Base-by-base conservation (phyloP, 495 filamentous ascomycete species). In the Talaromyces borbonicus region DNA sequence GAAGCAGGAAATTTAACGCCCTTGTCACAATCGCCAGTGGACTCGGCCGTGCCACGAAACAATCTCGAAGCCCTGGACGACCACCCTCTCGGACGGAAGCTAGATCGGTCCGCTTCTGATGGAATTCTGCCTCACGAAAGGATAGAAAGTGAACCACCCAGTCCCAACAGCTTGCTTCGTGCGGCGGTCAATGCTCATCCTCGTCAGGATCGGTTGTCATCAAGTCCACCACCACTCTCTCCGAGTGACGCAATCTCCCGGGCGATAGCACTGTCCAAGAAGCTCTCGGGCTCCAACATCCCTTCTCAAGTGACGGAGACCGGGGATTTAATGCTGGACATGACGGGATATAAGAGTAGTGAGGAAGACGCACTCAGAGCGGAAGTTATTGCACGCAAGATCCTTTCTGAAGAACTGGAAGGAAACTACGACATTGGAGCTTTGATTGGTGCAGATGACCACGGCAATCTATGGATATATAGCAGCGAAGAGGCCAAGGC, bases 381-480 rank as follows among this genome's bases (percentile, higher is more conserved):
- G 4, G 93, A 99, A 60, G 77, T 93, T 18, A 74, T 97, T 48
- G 93, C 92, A 4, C 81, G 93, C n/a, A 93, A 89, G 56, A 88
- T 99, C 22, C 75, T 97, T n/a, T 76, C 86, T 0, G 89, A 97
- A 56, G 93, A 97, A 60, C 66, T 97, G 16, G 86, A 96, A 59
- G 92, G 90, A 12, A 84, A 87, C 53, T 95, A 96, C 59, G 93
- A 99, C 58, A 90, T 99, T 55, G 90, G 90, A 23, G 83, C 92
- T 20, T 72, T 99, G 5, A 95, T 99, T 58, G 90, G 87, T 6
- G 87, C 87, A 19, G 92, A 99, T 56, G 88, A 93, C 54, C 80
- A 90, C 38, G 92, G 92, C 4, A 97, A 99, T 56, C 69, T 99
- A 8, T 97, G 92, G 93, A 97, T 97, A 45, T 99, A 97, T 64